These are phyloP conservation scores for Dactylellina cionopaga DNA, from an alignment of 2,329 filamentous ascomycete species.

Conservation along the genomic window DNA sequence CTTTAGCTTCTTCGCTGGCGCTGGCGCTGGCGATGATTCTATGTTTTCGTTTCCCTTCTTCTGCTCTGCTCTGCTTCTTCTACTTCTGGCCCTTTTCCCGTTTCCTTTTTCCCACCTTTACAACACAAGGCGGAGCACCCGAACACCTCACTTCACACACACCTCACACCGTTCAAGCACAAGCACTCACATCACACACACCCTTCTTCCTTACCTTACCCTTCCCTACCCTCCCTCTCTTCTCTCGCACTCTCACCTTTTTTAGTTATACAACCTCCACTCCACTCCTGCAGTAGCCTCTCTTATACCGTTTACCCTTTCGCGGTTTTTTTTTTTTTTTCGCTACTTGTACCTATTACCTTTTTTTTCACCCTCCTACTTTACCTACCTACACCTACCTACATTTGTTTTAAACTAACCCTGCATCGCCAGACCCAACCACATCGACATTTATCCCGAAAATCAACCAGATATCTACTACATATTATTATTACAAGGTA, in stretches of 20 bases:
- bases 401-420: constrained; percentile 41
- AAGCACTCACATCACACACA: constrained; percentile 2
- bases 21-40: background rate
- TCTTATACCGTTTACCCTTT: constrained; percentile 9
- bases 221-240: background rate
- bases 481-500: constrained; percentile 29
- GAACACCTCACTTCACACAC: constrained; percentile 10
- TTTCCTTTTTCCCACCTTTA: constrained; percentile 1
- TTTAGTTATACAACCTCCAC: too few species aligned
- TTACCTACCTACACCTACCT: constrained; percentile 20
- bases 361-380: background rate
- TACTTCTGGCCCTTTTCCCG: background rate
- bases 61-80: background rate
- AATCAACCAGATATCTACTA: constrained; percentile 16
- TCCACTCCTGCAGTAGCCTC: constrained; percentile 35
- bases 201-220: background rate
- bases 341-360: background rate
- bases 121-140: constrained; percentile 45
- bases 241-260: background rate
- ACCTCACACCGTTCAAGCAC: background rate
- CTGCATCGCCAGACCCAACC: constrained; percentile 39
- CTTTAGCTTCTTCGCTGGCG: background rate
- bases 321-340: background rate
- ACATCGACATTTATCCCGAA: constrained; percentile 46
- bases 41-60: background rate